These are phyloP conservation scores for Phtheirospermum japonicum DNA, from an alignment of 257 asterid genomes.

Conservation along the genomic window DNA sequence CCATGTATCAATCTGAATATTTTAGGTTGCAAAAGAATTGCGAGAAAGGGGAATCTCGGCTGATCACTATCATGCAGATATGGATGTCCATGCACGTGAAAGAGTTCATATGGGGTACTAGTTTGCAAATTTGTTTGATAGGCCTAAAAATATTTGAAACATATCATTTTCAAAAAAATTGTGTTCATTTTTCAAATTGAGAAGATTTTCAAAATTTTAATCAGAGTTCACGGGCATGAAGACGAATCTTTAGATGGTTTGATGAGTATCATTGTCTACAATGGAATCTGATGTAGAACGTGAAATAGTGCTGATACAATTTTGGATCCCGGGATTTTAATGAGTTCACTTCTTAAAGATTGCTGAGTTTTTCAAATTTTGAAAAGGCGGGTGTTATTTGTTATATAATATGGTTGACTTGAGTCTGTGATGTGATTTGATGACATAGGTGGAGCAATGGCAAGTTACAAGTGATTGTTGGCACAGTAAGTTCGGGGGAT, in stretches of 20 bases:
- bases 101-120: slow-evolving; percentile 75
- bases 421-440: slow-evolving; percentile 30
- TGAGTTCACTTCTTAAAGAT: slow-evolving; percentile 16
- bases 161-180: slow-evolving; percentile 7
- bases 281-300: slow-evolving; percentile 13
- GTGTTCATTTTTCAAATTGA: slow-evolving; percentile 7
- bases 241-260: slow-evolving; percentile 11
- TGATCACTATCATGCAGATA: slow-evolving; percentile 92
- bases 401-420: slow-evolving; percentile 27
- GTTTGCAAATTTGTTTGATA: slow-evolving; percentile 26
- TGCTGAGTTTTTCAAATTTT: slow-evolving; percentile 22
- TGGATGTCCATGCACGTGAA: slow-evolving; percentile 85
- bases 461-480: slow-evolving; percentile 91
- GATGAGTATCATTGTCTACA: slow-evolving; percentile 2
- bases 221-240: slow-evolving; percentile 14
- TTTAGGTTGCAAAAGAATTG: slow-evolving; percentile 89
- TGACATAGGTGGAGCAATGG: slow-evolving; percentile 87
- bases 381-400: slow-evolving; percentile 16
- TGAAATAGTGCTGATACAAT: too few species aligned
- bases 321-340: background rate
- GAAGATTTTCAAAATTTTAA: slow-evolving; percentile 19
- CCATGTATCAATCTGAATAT: slow-evolving; percentile 22
- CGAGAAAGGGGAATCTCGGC: slow-evolving; percentile 74
- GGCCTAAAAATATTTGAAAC: too few species aligned
- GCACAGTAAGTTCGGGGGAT: slow-evolving; percentile 63